phyloP scores from a whole-genome alignment of 768 basidiomycete species.

The Postia placenta region DNA sequence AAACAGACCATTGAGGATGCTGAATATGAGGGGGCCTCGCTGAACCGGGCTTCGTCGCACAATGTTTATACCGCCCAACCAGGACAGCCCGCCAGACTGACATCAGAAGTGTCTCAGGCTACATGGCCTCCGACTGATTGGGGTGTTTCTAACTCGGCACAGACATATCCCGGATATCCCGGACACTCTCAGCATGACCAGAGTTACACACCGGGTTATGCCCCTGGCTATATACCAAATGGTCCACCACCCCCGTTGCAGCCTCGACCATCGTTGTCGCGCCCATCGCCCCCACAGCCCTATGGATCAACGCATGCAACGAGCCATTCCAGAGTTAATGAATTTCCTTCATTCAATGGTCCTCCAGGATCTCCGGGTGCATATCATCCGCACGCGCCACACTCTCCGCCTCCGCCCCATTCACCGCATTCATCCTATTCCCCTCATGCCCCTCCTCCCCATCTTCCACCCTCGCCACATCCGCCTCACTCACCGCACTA shows the following conservation, averaged over 20 bases:
- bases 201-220: conserved; percentile 6
- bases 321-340: too few species aligned
- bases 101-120: conserved; percentile 14
- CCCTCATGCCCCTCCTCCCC: not conserved
- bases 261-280: conserved; percentile 10
- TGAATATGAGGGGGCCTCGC: too few species aligned
- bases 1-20: too few species aligned
- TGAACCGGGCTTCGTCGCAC: too few species aligned
- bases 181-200: not conserved
- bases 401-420: not conserved
- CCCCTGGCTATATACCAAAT: conserved; percentile 5
- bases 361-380: not conserved
- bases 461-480: not conserved
- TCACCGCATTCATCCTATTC: not conserved
- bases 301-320: too few species aligned
- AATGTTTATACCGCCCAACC: too few species aligned
- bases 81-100: too few species aligned
- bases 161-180: too few species aligned
- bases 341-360: too few species aligned
- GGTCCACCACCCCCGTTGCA: conserved; percentile 10
- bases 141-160: too few species aligned
- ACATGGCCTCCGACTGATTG: conserved; percentile 21
- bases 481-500: too few species aligned
- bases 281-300: not conserved
- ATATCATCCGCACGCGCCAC: not conserved